Percentiles rank a stretch among this genome's conserved stretches.
phyloP scores from a whole-genome alignment of 177 flowering plant genomes.

The Telopea speciosissima region DNA sequence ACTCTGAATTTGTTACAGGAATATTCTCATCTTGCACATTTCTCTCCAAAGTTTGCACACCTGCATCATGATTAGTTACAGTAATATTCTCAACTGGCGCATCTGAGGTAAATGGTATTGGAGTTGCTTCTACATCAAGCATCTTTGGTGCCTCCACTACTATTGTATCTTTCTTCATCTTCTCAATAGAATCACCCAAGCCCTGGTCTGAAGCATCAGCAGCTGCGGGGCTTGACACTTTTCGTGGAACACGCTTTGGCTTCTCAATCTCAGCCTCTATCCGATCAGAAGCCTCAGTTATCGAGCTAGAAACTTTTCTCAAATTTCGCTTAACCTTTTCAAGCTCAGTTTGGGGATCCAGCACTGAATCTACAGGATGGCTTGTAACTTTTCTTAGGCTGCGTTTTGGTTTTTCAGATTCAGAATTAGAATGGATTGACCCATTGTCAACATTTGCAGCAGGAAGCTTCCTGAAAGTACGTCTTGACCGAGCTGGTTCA shows the following conservation, averaged over 20 bases:
- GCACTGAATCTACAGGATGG: conserved; percentile 46
- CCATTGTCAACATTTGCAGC: conserved; percentile 36
- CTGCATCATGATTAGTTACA: conserved; percentile 21
- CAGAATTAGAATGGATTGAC: conserved; percentile 32
- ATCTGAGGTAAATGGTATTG: conserved; percentile 18
- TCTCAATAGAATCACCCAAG: conserved; percentile 28
- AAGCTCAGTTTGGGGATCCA: conserved; percentile 71
- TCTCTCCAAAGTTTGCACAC: conserved; percentile 29
- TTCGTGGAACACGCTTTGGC: conserved; percentile 37
- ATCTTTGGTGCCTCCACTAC: conserved; percentile 14
- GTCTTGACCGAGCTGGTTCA: conserved; percentile 40
- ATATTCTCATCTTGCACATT: conserved; percentile 30
- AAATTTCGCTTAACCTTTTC: conserved; percentile 80
- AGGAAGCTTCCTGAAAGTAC: conserved; percentile 39
- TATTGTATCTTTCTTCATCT: conserved; percentile 32
- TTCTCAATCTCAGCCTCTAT: conserved; percentile 49
- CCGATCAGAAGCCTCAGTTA: conserved; percentile 29
- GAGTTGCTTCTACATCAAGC: conserved; percentile 27
- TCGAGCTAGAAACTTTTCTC: conserved; percentile 64
- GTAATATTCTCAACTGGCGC: conserved; percentile 13
- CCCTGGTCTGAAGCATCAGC: conserved; percentile 24
- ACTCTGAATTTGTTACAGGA: conserved; percentile 27
- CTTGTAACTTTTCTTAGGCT: conserved; percentile 43
- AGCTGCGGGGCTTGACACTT: conserved; percentile 22
- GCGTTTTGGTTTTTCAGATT: conserved; percentile 58